Conservation (phyloP, 2,329 filamentous ascomycete species). For the Aureobasidium leucospermi region DNA sequence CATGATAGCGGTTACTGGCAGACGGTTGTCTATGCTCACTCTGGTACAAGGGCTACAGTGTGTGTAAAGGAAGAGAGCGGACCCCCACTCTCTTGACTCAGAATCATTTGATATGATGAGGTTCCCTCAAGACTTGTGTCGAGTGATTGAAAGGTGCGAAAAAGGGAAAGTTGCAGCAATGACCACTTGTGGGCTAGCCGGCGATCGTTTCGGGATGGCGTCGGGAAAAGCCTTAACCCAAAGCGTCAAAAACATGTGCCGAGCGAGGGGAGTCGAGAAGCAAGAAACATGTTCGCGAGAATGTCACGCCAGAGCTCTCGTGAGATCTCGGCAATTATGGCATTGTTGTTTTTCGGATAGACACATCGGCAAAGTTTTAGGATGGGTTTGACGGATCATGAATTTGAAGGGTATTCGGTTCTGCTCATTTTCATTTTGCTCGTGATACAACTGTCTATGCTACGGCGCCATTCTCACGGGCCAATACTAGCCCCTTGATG, state of each 20-base stretch:
- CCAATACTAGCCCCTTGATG: too few relatives aligned
- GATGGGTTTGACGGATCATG: not conserved
- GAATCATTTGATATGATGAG: not conserved
- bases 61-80: too few relatives aligned
- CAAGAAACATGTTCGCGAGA: not conserved
- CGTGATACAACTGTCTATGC: not conserved
- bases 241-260: not conserved
- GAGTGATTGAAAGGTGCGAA: not conserved
- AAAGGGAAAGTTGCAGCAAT: not conserved
- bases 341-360: not conserved
- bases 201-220: not conserved
- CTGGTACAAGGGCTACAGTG: too few relatives aligned
- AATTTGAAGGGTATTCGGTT: not conserved
- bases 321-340: not conserved
- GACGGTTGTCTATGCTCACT: not conserved
- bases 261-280: not conserved
- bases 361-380: not conserved
- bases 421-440: not conserved
- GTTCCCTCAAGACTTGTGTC: too few relatives aligned
- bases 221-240: not conserved
- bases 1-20: not conserved
- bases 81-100: too few relatives aligned
- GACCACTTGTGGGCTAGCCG: not conserved
- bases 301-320: constrained; percentile 5
- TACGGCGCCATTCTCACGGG: too few relatives aligned